Evolutionary conservation across 805 yeast genomes (phyloP), one percentile per base, ranked within the genome.

Genomic region (Candida oleophila): DNA sequence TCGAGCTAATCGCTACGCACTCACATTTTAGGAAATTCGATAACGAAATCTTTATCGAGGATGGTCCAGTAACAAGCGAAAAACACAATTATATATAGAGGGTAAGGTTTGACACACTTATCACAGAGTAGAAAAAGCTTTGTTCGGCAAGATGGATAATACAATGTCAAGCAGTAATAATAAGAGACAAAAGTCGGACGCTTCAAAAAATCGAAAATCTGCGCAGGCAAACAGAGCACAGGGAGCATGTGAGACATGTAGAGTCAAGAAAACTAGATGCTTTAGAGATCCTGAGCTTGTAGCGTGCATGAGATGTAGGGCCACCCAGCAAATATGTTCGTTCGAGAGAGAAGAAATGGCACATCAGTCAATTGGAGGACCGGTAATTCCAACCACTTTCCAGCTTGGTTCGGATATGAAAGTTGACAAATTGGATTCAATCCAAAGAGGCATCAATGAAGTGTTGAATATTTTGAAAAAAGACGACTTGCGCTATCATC

Each of bases 201-300:
- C 36, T 14, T 33, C 30, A 7, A 25, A 25, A 25, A 55, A 53
- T 35, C 42, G 66, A 42, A 51, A 48, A 36, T 46, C 53, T 38
- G 65, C 61, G 2, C 68, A 61, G 39, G 69, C 68, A 1, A 58
- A 68, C 5, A 52, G 86, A 37, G 79, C 83, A 0, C 54, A 76
- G 1, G 68, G 66, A 42, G 87, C 87, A 0, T 81, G 87, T 59
- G 74, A 73, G 4, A 56, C 69, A 5, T 81, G 87, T 55, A 68
- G 85, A 38, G 72, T 69, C 42, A 81, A 77, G 49, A 81, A 81
- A 65, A 77, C 89, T 1, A 64, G 86, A 47, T 85, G 90, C 53
- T 76, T 82, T 56, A 76, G 83, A 43, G 71, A 81, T 11, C 69
- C 77, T 1, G 71, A 65, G 21, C 54, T 65, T 4, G 60, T 66